These are phyloP conservation scores for Coniochaeta sp. DNA, from an alignment of 2,329 filamentous ascomycete genomes.

Conservation along the genomic window DNA sequence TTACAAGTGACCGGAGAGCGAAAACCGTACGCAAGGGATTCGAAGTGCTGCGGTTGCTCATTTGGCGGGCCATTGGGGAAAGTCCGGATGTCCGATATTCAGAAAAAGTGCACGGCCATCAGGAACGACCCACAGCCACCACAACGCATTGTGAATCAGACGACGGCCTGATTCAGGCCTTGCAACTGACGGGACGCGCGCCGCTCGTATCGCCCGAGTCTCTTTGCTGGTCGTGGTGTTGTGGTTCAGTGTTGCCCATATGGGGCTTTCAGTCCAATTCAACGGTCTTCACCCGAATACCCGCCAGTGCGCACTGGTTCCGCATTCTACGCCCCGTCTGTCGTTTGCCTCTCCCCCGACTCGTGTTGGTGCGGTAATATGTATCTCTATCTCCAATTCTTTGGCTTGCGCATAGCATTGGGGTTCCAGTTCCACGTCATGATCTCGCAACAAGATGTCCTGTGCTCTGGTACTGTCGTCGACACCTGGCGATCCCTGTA, in stretches of 20 bases:
- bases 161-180: neutral
- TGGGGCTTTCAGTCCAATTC: neutral
- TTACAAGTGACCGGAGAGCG: slow-evolving; percentile 10
- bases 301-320: neutral
- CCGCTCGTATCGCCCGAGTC: neutral
- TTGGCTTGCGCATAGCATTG: neutral
- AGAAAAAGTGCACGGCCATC: neutral
- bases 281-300: neutral
- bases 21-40: slow-evolving; percentile 10
- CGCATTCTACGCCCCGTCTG: neutral
- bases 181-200: neutral
- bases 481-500: slow-evolving; percentile 7
- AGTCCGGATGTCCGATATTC: neutral
- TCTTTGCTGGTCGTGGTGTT: neutral
- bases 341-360: neutral
- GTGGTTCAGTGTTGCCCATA: neutral
- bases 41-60: slow-evolving; percentile 4
- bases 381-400: neutral
- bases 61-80: neutral
- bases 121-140: neutral
- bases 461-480: neutral
- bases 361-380: neutral
- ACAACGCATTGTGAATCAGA: neutral
- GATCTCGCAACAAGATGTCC: neutral
- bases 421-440: neutral